Evolutionary conservation across 306 rosid genomes (phyloP).

Genomic region (Comarum palustre): DNA sequence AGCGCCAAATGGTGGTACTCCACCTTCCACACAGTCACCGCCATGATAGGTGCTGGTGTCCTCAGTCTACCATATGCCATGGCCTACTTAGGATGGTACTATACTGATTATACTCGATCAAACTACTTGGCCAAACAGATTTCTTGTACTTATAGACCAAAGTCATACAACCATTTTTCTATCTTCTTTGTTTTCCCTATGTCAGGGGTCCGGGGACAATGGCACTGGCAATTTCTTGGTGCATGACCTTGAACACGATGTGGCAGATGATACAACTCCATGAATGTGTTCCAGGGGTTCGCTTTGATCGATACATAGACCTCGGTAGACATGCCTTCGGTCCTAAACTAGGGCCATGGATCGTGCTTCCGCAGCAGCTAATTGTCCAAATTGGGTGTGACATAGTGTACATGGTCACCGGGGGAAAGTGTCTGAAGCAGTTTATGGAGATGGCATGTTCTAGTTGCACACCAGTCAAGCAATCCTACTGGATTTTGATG

Average conservation of each 20-base stretch:
- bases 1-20: constrained; percentile 95
- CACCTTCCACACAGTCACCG: constrained; percentile 86
- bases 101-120: not conserved
- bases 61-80: constrained; percentile 90
- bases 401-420: constrained; percentile 88
- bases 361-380: constrained; percentile 83
- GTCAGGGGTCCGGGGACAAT: constrained; percentile 87
- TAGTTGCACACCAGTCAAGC: constrained; percentile 62
- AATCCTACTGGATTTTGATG: constrained; percentile 80
- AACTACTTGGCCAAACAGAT: not conserved
- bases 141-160: not conserved
- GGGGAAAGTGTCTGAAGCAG: constrained; percentile 82
- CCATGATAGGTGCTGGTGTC: constrained; percentile 97
- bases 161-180: not conserved
- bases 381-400: constrained; percentile 93
- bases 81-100: constrained; percentile 94
- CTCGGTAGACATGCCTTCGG: constrained; percentile 89
- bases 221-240: constrained; percentile 63
- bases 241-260: constrained; percentile 78
- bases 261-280: constrained; percentile 98
- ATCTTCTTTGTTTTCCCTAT: not conserved
- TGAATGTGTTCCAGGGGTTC: constrained; percentile 83
- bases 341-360: constrained; percentile 78
- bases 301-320: constrained; percentile 80
- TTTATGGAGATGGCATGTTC: constrained; percentile 86